Conservation (phyloP, 331 rosid species). For the Acacia concinna region DNA sequence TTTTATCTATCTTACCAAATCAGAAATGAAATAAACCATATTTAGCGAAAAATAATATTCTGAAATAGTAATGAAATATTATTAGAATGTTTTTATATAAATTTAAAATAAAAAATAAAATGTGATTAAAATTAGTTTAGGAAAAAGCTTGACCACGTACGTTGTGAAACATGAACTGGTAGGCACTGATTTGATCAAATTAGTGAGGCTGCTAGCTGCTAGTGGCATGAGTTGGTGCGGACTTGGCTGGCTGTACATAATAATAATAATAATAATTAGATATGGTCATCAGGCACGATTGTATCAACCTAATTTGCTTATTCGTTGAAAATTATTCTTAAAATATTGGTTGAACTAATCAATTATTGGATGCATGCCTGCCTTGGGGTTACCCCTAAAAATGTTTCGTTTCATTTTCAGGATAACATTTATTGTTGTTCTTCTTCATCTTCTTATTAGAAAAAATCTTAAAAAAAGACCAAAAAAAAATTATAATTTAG, state of each 20-base stretch:
- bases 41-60: not conserved
- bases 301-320: not conserved
- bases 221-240: constrained; percentile 49
- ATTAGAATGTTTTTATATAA: too few species aligned
- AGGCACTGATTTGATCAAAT: constrained; percentile 37
- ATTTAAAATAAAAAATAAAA: too few species aligned
- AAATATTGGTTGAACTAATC: constrained; percentile 35
- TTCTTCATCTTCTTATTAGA: too few species aligned
- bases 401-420: constrained; percentile 22
- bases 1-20: not conserved
- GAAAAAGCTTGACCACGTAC: constrained; percentile 26
- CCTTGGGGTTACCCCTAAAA: not conserved
- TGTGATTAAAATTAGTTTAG: not conserved
- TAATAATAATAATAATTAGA: not conserved
- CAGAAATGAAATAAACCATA: not conserved
- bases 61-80: not conserved
- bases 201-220: constrained; percentile 2
- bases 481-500: too few species aligned
- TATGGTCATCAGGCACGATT: constrained; percentile 44
- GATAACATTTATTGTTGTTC: not conserved
- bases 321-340: constrained; percentile 11
- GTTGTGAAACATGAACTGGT: constrained; percentile 28
- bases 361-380: constrained; percentile 37
- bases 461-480: too few species aligned
- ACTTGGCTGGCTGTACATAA: constrained; percentile 32